Percentiles rank a stretch among this genome's conserved stretches.
These are phyloP conservation scores for Dactylellina sp. DNA, from an alignment of 2,329 filamentous ascomycete genomes.

Conservation along the genomic window DNA sequence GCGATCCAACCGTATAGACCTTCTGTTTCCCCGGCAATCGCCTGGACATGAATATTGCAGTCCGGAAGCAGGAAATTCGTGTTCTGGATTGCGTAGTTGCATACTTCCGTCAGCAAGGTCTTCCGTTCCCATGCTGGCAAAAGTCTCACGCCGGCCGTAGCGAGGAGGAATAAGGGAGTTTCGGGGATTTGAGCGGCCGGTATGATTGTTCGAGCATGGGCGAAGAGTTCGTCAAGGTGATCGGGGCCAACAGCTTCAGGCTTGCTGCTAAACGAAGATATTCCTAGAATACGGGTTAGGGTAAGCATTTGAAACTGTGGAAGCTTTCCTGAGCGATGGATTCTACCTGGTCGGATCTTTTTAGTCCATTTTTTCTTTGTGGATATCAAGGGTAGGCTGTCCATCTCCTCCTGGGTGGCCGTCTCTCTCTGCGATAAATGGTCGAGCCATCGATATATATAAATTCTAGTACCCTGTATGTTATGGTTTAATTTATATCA, in stretches of 20 bases:
- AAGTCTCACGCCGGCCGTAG: conserved; percentile 93
- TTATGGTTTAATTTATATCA: conserved; percentile 6
- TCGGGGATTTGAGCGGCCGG: conserved; percentile 80
- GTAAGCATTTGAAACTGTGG: background rate
- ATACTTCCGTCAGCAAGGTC: conserved; percentile 80
- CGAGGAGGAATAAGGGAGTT: conserved; percentile 93
- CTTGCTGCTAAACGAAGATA: conserved; percentile 87
- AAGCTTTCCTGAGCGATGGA: conserved; percentile 10
- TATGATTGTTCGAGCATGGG: conserved; percentile 83
- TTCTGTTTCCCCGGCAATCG: conserved; percentile 95
- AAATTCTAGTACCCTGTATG: conserved; percentile 80
- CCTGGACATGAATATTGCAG: conserved; percentile 87
- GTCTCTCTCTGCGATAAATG: conserved; percentile 74
- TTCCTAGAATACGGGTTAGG: conserved; percentile 65
- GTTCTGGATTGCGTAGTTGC: conserved; percentile 80
- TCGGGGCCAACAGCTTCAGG: conserved; percentile 82
- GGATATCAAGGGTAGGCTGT: conserved; percentile 80
- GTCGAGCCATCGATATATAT: conserved; percentile 94
- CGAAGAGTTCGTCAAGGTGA: conserved; percentile 81
- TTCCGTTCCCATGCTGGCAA: conserved; percentile 79
- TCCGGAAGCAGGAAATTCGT: conserved; percentile 89
- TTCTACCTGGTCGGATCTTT: conserved; percentile 86
- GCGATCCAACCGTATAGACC: conserved; percentile 98
- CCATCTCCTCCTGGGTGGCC: conserved; percentile 71
- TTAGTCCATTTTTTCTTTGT: conserved; percentile 89